These are phyloP conservation scores for Starmerella bombi DNA, from an alignment of 805 yeast genomes.

Conservation along the genomic window DNA sequence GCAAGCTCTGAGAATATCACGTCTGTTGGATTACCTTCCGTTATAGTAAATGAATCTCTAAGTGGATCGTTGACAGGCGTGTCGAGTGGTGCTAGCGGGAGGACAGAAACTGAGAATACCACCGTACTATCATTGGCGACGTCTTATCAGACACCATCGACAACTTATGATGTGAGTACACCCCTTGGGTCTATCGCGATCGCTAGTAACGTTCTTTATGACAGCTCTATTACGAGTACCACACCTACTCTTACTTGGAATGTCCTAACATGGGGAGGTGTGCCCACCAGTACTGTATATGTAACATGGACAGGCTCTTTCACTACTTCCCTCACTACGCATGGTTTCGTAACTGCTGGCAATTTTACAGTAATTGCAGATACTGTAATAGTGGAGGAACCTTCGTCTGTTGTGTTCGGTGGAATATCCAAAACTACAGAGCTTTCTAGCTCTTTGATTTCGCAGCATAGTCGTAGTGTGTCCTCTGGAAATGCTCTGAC, in stretches of 20 bases:
- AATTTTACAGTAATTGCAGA: background rate
- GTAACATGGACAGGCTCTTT: background rate
- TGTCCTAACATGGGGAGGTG: background rate
- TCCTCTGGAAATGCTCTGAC: background rate
- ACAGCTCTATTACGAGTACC: background rate
- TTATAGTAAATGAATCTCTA: no score
- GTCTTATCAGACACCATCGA: background rate
- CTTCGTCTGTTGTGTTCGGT: background rate
- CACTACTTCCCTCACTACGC: background rate
- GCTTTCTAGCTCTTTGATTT: background rate
- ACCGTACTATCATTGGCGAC: background rate
- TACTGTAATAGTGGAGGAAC: background rate
- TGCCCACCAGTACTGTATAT: background rate
- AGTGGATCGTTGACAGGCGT: no score
- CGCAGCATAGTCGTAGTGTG: background rate
- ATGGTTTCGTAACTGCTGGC: background rate
- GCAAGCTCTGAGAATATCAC: background rate
- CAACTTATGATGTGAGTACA: background rate
- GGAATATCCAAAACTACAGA: background rate
- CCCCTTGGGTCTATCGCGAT: background rate
- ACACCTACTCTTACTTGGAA: background rate
- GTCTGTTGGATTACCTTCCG: no score
- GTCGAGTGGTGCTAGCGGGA: no score
- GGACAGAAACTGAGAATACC: no score
- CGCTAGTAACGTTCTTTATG: background rate